phyloP scores from a whole-genome alignment of 495 filamentous ascomycete species.

The Sphaerosporella brunnea region DNA sequence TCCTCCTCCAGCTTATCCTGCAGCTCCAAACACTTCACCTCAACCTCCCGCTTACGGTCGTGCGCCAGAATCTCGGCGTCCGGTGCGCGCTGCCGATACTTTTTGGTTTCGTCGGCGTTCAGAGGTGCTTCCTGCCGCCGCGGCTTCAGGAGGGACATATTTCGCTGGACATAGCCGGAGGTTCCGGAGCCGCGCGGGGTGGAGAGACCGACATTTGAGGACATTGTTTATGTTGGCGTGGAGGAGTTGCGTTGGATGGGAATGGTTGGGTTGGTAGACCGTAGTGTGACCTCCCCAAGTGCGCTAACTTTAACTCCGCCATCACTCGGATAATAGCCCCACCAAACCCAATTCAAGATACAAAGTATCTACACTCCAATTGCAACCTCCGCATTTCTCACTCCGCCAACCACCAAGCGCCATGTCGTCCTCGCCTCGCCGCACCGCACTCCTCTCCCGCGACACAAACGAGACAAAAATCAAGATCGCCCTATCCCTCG shows the following conservation, averaged over 20 bases:
- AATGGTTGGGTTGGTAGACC: no score
- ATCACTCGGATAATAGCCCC: constrained; percentile 6
- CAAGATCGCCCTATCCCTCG: constrained; percentile 72
- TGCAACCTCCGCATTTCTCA: constrained; percentile 2
- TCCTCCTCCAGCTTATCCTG: constrained; percentile 79
- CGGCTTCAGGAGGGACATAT: constrained; percentile 68
- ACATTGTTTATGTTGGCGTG: constrained; percentile 39
- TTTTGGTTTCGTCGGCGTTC: constrained; percentile 41
- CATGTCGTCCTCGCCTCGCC: constrained; percentile 31
- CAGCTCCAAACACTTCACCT: constrained; percentile 81
- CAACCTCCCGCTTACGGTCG: constrained; percentile 70
- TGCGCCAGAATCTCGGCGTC: constrained; percentile 88
- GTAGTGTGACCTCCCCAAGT: no score
- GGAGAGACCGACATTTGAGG: constrained; percentile 90
- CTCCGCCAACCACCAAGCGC: constrained; percentile 11
- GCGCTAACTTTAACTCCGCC: not conserved
- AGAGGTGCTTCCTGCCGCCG: constrained; percentile 52
- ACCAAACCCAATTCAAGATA: no score
- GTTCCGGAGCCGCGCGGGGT: constrained; percentile 92
- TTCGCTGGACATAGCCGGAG: constrained; percentile 92
- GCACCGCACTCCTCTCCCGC: constrained; percentile 60
- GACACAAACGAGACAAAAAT: constrained; percentile 97
- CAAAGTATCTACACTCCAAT: constrained; percentile 4
- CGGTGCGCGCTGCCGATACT: constrained; percentile 59
- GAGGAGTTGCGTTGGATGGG: constrained; percentile 4